Conservation (phyloP, 768 basidiomycete species). For the Suillus alpinus region DNA sequence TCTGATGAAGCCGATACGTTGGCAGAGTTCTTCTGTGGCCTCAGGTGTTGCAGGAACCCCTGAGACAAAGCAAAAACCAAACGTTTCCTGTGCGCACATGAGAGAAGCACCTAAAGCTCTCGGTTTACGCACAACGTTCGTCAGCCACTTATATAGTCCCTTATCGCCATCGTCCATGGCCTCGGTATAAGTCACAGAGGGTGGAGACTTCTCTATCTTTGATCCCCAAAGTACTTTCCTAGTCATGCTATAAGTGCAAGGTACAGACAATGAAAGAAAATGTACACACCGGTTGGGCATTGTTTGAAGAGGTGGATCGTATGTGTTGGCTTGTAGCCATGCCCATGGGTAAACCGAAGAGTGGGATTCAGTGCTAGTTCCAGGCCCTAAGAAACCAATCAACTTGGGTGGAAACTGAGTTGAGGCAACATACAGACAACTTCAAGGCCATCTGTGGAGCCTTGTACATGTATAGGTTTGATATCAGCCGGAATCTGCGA, state of each 20-base stretch:
- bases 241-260: not conserved
- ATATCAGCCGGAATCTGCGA: slow-evolving; percentile 75
- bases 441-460: slow-evolving; percentile 61
- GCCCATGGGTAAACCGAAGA: slow-evolving; percentile 85
- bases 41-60: slow-evolving; percentile 80
- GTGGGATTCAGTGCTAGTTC: slow-evolving; percentile 47
- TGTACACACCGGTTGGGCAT: slow-evolving; percentile 42
- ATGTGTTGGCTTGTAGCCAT: slow-evolving; percentile 77
- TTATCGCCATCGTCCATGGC: slow-evolving; percentile 63
- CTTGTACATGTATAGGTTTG: slow-evolving; percentile 54
- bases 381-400: slow-evolving; percentile 18
- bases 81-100: slow-evolving; percentile 57
- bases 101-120: not conserved
- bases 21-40: slow-evolving; percentile 75
- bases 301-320: slow-evolving; percentile 60
- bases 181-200: slow-evolving; percentile 69
- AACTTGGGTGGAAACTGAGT: not conserved
- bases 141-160: slow-evolving; percentile 79
- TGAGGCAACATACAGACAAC: slow-evolving; percentile 60
- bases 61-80: slow-evolving; percentile 85
- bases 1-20: slow-evolving; percentile 82
- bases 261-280: slow-evolving; percentile 1
- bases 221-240: slow-evolving; percentile 81
- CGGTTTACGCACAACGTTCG: slow-evolving; percentile 60
- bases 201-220: slow-evolving; percentile 71